Evolutionary conservation across 2,329 filamentous ascomycete genomes (phyloP).

Genomic region (Ascochyta pisi): DNA sequence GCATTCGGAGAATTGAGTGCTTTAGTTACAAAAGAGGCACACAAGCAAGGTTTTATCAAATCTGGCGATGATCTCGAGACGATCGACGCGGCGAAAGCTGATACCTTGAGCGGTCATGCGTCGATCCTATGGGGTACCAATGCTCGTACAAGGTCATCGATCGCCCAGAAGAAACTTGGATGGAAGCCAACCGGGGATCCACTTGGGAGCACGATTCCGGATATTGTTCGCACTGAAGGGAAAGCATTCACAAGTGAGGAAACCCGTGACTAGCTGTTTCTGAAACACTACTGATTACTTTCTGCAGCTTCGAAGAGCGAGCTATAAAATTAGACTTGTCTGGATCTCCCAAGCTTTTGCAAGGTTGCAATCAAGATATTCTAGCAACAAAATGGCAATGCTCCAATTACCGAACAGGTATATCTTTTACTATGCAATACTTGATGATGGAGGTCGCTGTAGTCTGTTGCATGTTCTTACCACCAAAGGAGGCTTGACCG

Average conservation of each 20-base stretch:
- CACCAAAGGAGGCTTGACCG: neutral
- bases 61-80: conserved; percentile 12
- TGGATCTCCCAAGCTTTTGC: neutral
- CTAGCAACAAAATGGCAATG: neutral
- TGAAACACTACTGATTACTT: neutral
- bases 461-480: neutral
- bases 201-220: conserved; percentile 16
- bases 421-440: no score
- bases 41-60: conserved; percentile 22
- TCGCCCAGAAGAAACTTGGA: conserved; percentile 14
- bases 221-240: conserved; percentile 14
- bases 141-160: conserved; percentile 20
- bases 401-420: no score
- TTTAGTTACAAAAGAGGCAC: conserved; percentile 21
- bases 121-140: conserved; percentile 31
- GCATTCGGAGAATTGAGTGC: conserved; percentile 20
- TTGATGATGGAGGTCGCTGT: neutral
- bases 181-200: conserved; percentile 21
- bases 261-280: neutral
- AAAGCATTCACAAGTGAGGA: neutral
- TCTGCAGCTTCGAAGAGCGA: neutral
- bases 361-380: neutral
- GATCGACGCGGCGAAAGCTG: conserved; percentile 25
- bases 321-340: neutral
- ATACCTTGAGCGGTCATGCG: conserved; percentile 22